Base-by-base conservation (phyloP, 1,284 basidiomycete species). In the Austroboletus niveus region DNA sequence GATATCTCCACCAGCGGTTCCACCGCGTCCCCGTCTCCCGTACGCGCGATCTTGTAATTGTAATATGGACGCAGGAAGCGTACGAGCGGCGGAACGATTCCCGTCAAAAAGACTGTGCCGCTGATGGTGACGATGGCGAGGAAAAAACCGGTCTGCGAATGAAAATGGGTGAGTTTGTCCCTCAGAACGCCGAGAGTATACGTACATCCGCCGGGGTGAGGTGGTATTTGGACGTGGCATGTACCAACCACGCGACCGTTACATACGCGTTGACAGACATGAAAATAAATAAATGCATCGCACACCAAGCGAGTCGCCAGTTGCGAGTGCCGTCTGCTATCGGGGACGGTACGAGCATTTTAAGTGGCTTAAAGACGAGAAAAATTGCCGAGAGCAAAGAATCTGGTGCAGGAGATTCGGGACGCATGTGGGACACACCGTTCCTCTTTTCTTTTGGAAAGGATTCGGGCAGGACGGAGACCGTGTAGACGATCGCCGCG, bases 291-390 rank as follows among this genome's bases (percentile, higher is more conserved):
- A 32, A 43, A 51, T 71, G 67, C 3, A 51, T 15, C 0, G 64
- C 60, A 51, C 65, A 69, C 50, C 60, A 58, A 32, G 58, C 27
- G 9, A 72, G 58, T 34, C 69, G 62, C 66, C 66, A 72, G 24
- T 64, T 66, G 17, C 43, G 57, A 45, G 42, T 52, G 15, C 66
- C 69, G 8, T 61, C 58, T 12, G 36, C 6, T 31, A 53, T 60
- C 15, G 50, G 56, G n/a, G 32, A 53, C 4, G 70, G 69, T 14
- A 59, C 43, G 15, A 71, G 49, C n/a, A 55, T 42, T 32, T 56
- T 56, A 24, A 71, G 47, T 8, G 72, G 68, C 34, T 61, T 59
- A 8, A 72, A 52, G 8, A 60, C 41, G 17, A 45, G 31, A 0
- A 59, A 17, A 17, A 17, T 17, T 17, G 68, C 66, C 12, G 31